Evolutionary conservation across 1,139 yeast genomes (phyloP), one percentile per base, ranked within the genome.

Genomic region (Suhomyces panamericanus): DNA sequence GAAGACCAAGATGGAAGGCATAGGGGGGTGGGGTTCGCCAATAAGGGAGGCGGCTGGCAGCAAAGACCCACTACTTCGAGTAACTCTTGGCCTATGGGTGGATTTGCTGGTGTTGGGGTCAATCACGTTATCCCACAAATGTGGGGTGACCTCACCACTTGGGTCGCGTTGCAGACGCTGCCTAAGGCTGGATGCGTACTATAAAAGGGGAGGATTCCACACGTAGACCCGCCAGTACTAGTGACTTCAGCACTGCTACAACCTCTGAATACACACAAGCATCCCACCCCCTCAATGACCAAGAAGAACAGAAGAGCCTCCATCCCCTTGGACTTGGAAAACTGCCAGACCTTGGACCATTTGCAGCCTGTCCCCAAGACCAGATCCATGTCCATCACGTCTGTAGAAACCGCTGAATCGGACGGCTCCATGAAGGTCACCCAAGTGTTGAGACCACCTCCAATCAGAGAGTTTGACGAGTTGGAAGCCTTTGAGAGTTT

Each of bases 401-500:
- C 66, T 4, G 54, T 60, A 41, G 78, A 73, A 50, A 63, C 74
- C 14, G 61, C 58, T 2, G 67, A 69, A 41, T 57, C 62, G 5
- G 53, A 51, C n/a, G 72, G 70, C 8, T 55, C 65, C 1, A 35
- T 46, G n/a, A 44, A 52, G 15, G 49, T 69, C 38, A 58, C 60
- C 42, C 57, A 60, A 39, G 59, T 68, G 20, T 64, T 73, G 51
- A 60, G 57, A 34, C 73, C 76, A 30, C 78, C 79, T 26, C 73
- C 77, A 45, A 55, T 65, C 49, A 63, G 71, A 43, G 77, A 73
- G 41, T 85, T 85, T 64, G 91, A 85, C 42, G 85, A 80, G 49
- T 67, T 85, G 54, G 73, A 71, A 14, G 73, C 80, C 16, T 85
- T 85, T 58, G 88, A 83, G 61, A 74, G 75, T 39, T 85, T 72